Evolutionary conservation across 2,329 filamentous ascomycete genomes (phyloP), one percentile per base, ranked within the genome.

Genomic region (Fusarium liriodendri): DNA sequence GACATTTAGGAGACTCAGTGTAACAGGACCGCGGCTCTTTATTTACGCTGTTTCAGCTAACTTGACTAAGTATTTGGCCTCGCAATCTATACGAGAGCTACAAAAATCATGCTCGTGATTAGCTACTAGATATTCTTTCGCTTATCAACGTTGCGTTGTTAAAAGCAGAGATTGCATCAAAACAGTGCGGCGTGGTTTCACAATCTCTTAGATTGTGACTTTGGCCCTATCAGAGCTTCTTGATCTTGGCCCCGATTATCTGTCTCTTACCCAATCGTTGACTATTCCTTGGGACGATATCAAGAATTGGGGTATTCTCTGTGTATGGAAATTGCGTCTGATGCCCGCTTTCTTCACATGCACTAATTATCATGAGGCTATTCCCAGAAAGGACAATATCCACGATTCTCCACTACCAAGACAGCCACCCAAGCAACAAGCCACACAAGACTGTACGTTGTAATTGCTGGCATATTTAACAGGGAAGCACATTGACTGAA

Each of bases 21-120:
- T 10, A n/a, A 9, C 1, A 18, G 9, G 8, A 10, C 18, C 8
- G 9, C 6, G 2, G 3, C 18, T n/a, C 16, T n/a, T n/a, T n/a
- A 16, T 38, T 38, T 38, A 18, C 37, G 7, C 18, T 38, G 16
- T 38, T 9, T 38, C 2, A 8, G 16, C 37, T n/a, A 38, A 9
- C 16, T 38, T 8, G 14, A 37, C 13, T 37, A 3, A 8, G 9
- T 32, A 18, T 18, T 37, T 37, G 35, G 14, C 35, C 14, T 37
- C 0, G 6, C 7, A 37, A 5, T 37, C 16, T 18, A 2, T 35
- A 2, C 29, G 29, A 35, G 6, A 35, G 6, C 13, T 16, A 4
- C 16, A 2, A 18, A 18, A 37, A 18, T 1, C 16, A 37, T 18
- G 2, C 16, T 8, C 16, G 6, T 18, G 8, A 18, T 37, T 3